These are phyloP conservation scores for Boletus albobrunnescens DNA, from an alignment of 1,284 basidiomycete genomes.

Conservation along the genomic window DNA sequence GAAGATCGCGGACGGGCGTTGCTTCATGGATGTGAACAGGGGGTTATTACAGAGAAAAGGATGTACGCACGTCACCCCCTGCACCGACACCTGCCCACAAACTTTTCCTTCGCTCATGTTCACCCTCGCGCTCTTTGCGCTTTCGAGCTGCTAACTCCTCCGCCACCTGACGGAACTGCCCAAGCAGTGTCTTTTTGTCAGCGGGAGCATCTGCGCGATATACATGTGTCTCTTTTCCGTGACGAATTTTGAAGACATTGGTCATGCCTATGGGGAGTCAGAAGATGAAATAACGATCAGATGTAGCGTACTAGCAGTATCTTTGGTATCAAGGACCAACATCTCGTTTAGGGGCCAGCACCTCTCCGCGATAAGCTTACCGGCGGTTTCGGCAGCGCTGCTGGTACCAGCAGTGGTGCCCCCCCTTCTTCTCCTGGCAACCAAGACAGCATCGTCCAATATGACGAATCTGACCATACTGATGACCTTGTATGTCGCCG, in stretches of 20 bases:
- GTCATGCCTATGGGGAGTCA: slow-evolving; percentile 62
- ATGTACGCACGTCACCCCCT: slow-evolving; percentile 48
- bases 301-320: slow-evolving; percentile 70
- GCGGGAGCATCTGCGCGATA: slow-evolving; percentile 79
- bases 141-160: slow-evolving; percentile 87
- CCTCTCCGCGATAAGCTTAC: slow-evolving; percentile 85
- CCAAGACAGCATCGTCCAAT: slow-evolving; percentile 86
- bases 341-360: slow-evolving; percentile 94
- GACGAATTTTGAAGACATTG: slow-evolving; percentile 93
- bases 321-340: slow-evolving; percentile 92
- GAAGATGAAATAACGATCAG: neutral
- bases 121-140: slow-evolving; percentile 88
- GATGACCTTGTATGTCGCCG: slow-evolving; percentile 92
- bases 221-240: slow-evolving; percentile 91
- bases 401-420: slow-evolving; percentile 32
- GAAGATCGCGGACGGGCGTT: slow-evolving; percentile 37
- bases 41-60: slow-evolving; percentile 17
- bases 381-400: slow-evolving; percentile 37
- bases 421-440: slow-evolving; percentile 66
- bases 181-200: slow-evolving; percentile 84
- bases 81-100: slow-evolving; percentile 65
- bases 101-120: slow-evolving; percentile 82
- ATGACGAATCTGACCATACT: slow-evolving; percentile 87
- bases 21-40: slow-evolving; percentile 14
- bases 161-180: slow-evolving; percentile 86